These are phyloP conservation scores for Volvox carteri DNA, from an alignment of 163 green algal species.

Conservation along the genomic window DNA sequence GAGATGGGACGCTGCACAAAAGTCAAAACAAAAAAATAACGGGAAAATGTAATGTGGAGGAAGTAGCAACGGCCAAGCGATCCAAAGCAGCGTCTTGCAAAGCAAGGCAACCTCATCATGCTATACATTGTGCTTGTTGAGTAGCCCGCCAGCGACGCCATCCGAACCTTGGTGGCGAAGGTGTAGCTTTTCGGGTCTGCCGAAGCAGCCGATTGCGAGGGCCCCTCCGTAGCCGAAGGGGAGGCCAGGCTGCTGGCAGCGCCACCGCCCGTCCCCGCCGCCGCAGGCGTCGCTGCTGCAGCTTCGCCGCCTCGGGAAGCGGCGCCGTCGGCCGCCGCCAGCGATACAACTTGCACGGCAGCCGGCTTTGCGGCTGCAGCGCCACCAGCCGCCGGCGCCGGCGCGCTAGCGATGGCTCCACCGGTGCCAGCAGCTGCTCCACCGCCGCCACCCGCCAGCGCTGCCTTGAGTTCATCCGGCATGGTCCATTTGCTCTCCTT, in stretches of 20 bases:
- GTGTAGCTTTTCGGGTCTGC: conserved; percentile 21
- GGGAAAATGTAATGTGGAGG: no score
- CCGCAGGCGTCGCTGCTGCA: neutral
- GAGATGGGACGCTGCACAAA: no score
- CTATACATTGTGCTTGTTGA: no score
- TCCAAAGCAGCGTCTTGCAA: no score
- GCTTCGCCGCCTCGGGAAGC: neutral
- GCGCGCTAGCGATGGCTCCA: neutral
- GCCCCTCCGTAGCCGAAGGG: conserved; percentile 26
- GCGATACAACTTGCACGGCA: conserved; percentile 56
- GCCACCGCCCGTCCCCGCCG: neutral
- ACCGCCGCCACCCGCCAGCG: conserved; percentile 6
- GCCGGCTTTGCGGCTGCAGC: conserved; percentile 16
- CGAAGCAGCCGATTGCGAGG: conserved; percentile 39
- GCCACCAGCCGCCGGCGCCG: neutral
- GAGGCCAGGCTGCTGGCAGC: conserved; percentile 22
- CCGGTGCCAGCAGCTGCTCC: neutral
- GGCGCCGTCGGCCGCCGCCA: conserved; percentile 30
- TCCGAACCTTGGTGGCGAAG: conserved; percentile 72
- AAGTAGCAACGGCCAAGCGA: no score
- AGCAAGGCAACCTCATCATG: no score
- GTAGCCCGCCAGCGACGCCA: no score
- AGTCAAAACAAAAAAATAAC: no score
- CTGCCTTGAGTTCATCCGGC: conserved; percentile 68
- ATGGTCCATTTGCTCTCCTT: conserved; percentile 74